Evolutionary conservation across 2,329 filamentous ascomycete genomes (phyloP).

Genomic region (Alternaria incomplexa): DNA sequence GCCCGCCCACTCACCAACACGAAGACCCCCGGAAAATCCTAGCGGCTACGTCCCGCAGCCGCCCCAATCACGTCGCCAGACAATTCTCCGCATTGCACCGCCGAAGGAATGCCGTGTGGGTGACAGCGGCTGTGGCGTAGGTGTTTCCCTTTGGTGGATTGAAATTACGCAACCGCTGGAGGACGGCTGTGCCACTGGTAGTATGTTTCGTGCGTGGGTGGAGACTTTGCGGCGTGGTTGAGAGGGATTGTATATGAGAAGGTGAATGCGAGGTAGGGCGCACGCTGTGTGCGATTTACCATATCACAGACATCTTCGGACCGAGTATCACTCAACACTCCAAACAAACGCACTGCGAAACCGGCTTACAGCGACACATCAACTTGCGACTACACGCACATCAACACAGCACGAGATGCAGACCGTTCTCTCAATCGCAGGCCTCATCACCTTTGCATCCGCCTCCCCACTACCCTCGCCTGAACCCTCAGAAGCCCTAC

Average conservation of each 20-base stretch:
- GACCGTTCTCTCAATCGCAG: not conserved
- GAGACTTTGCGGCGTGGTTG: not conserved
- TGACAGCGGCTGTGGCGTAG: not conserved
- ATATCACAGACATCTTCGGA: not conserved
- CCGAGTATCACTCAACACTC: not conserved
- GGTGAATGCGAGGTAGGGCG: not conserved
- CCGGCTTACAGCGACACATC: not conserved
- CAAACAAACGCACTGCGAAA: not conserved
- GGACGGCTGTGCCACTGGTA: slow-evolving; percentile 17
- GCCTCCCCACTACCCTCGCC: not conserved
- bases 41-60: not conserved
- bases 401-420: not conserved
- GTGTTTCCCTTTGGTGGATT: not conserved
- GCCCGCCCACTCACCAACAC: not conserved
- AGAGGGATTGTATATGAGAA: not conserved
- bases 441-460: not conserved
- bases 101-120: not conserved
- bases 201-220: not conserved
- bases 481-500: not conserved
- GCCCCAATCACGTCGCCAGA: not conserved
- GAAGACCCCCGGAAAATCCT: not conserved
- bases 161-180: slow-evolving; percentile 11
- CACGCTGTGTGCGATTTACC: not conserved
- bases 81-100: not conserved
- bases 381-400: not conserved